A percentile compares a stretch with the other conserved stretches of the same genome.
Conservation (phyloP, 768 basidiomycete species). For the Piloderma croceum region DNA sequence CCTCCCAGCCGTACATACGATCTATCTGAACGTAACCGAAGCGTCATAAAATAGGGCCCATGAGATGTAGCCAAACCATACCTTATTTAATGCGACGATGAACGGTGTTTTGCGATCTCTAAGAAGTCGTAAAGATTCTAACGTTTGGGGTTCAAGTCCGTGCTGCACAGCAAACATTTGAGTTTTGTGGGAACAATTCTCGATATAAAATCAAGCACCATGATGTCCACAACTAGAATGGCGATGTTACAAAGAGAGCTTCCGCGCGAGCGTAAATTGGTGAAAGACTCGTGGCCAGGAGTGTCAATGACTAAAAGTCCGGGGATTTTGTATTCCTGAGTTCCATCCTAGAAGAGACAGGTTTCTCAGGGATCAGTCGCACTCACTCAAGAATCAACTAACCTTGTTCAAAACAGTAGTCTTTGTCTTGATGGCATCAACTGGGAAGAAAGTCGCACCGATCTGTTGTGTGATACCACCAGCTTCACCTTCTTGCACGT, state of each 20-base stretch:
- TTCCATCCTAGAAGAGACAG: slow-evolving; percentile 48
- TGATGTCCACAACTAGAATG: slow-evolving; percentile 97
- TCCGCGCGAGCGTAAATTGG: slow-evolving; percentile 91
- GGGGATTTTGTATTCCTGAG: slow-evolving; percentile 92
- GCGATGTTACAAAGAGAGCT: slow-evolving; percentile 98
- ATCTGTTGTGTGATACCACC: slow-evolving; percentile 99
- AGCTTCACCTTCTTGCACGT: slow-evolving; percentile 98
- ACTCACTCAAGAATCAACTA: slow-evolving; percentile 8
- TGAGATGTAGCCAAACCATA: slow-evolving; percentile 20
- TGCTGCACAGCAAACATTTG: slow-evolving; percentile 45
- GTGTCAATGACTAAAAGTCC: slow-evolving; percentile 96
- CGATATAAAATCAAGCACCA: slow-evolving; percentile 43
- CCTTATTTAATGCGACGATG: slow-evolving; percentile 98
- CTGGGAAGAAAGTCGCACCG: slow-evolving; percentile 98
- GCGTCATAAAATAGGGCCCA: not conserved
- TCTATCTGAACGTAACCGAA: slow-evolving; percentile 85
- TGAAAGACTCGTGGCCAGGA: slow-evolving; percentile 99
- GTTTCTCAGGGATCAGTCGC: slow-evolving; percentile 3
- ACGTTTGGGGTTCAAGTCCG: slow-evolving; percentile 95
- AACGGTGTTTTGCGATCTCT: slow-evolving; percentile 95
- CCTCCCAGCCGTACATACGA: slow-evolving; percentile 92
- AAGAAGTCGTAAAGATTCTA: slow-evolving; percentile 90
- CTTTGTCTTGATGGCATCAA: slow-evolving; percentile 89
- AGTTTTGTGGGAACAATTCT: not conserved
- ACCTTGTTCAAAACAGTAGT: slow-evolving; percentile 91